These are phyloP conservation scores for Nepenthes mirabilis DNA, from an alignment of 148 eudicot genomes.

Conservation along the genomic window DNA sequence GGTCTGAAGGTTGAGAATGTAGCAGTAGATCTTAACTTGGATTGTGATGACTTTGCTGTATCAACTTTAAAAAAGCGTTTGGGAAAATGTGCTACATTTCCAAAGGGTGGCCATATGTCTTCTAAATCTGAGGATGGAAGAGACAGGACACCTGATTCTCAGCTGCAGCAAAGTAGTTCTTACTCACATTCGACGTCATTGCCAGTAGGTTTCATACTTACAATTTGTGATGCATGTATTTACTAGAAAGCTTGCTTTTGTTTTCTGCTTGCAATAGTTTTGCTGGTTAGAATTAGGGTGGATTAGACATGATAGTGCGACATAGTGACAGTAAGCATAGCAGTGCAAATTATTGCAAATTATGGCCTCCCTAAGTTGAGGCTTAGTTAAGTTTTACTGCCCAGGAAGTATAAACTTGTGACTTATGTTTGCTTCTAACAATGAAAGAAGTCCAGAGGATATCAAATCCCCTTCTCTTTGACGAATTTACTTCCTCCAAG, in stretches of 20 bases:
- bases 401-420: too few species aligned
- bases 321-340: too few species aligned
- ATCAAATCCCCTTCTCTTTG: too few species aligned
- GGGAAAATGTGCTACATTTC: constrained; percentile 1
- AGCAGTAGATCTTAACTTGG: constrained; percentile 4
- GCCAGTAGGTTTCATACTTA: not conserved
- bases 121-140: not conserved
- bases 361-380: too few species aligned
- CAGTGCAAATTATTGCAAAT: too few species aligned
- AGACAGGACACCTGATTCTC: not conserved
- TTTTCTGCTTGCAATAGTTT: not conserved
- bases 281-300: not conserved
- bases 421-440: too few species aligned
- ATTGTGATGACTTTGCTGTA: not conserved
- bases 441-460: too few species aligned
- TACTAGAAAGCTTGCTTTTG: not conserved
- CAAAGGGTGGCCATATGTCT: not conserved
- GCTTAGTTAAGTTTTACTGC: too few species aligned
- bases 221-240: not conserved
- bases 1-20: constrained; percentile 17
- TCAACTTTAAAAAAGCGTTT: not conserved
- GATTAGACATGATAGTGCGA: too few species aligned
- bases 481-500: too few species aligned
- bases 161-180: not conserved
- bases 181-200: not conserved